These are phyloP conservation scores for Ophiostoma quercus DNA, from an alignment of 2,329 filamentous ascomycete genomes.

Conservation along the genomic window DNA sequence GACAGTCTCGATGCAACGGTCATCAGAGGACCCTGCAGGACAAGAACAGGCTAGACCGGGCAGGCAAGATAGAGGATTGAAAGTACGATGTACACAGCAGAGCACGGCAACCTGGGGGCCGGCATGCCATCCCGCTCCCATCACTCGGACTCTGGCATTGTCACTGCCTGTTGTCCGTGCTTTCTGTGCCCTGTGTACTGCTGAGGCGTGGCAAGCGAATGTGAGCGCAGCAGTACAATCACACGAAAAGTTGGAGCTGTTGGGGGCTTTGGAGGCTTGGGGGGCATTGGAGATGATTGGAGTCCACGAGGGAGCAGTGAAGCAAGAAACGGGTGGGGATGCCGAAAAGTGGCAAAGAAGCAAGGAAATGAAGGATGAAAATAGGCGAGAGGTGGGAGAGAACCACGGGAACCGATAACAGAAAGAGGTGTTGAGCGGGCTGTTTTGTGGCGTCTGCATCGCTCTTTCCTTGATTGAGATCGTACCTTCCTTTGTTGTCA, in stretches of 20 bases:
- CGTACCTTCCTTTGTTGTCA: constrained; percentile 21
- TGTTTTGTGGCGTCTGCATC: constrained; percentile 7
- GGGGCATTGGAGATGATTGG: neutral
- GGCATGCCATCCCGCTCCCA: neutral
- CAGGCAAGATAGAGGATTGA: neutral
- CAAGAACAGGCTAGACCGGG: constrained; percentile 11
- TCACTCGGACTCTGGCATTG: neutral
- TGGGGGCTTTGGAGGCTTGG: neutral
- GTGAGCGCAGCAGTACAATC: neutral
- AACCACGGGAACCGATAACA: neutral
- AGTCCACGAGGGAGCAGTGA: constrained; percentile 1
- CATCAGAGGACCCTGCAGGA: constrained; percentile 16
- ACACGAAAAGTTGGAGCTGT: neutral
- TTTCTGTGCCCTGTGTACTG: neutral
- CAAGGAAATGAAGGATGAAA: neutral
- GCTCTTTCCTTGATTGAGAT: constrained; percentile 14
- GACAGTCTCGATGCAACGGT: neutral
- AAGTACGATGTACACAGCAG: neutral
- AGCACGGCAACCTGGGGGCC: neutral
- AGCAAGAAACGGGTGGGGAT: constrained; percentile 6
- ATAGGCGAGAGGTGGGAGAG: neutral
- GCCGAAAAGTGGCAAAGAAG: neutral
- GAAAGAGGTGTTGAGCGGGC: neutral
- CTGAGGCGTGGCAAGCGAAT: neutral
- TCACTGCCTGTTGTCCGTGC: neutral